Evolutionary conservation across 148 eudicot genomes (phyloP), one percentile per base, ranked within the genome.

Genomic region (Rhododendron molle): DNA sequence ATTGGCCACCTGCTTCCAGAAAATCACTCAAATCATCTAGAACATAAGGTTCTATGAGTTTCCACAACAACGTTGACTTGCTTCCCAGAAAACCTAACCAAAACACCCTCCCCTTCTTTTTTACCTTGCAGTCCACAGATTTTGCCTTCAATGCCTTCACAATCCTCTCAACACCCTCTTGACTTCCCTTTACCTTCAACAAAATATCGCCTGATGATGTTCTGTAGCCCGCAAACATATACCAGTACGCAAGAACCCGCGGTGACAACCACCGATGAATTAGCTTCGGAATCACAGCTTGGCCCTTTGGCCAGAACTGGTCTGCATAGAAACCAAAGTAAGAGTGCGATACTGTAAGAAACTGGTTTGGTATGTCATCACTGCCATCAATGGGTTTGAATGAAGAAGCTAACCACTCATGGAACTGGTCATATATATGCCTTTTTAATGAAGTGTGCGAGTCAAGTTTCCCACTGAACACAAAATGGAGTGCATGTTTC

Each of bases 231-330:
- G 93, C 90, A 87, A 91, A 94, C 96, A 95, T 94, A 76, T 93
- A 96, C 99, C 99, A 96, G 86, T 93, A 96, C n/a, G 97, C 99
- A 91, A 97, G 95, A 91, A 89, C 96, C 52, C 94, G 94, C 10
- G 96, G 98, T 30, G 96, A 92, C 86, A 97, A 69, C 99, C 99
- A 97, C 50, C 99, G 90, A 83, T 94, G 95, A 40, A 97, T 89
- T 76, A 97, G 72, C 83, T 93, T 94, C 65, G 99, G 99, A 85
- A 95, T 91, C 72, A 76, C 88, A 28, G 87, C 93, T 28, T 62
- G 88, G 65, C 96, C 96, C 56, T 87, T 88, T 26, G 93, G 89
- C 95, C 94, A 91, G 86, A 97, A 97, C 72, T 93, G 98, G 62
- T 95, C 92, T 4, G 96, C 96, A 86, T 95, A 97, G 88, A 97